These are phyloP conservation scores for Glebionis coronaria DNA, from an alignment of 129 eudicot genomes.

Conservation along the genomic window DNA sequence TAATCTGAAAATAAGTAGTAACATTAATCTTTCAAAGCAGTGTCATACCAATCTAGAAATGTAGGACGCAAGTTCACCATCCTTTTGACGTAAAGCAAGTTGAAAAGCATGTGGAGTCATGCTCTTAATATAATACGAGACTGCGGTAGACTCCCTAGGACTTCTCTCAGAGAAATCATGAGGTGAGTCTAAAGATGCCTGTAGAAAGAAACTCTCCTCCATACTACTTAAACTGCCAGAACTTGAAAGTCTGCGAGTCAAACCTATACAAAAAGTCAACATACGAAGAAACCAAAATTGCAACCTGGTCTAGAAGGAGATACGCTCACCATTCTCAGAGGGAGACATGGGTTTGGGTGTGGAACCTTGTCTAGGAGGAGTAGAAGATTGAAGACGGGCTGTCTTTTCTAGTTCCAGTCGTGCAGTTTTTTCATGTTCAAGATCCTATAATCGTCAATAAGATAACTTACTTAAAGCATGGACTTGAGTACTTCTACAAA, in stretches of 20 bases:
- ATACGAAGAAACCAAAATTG: conserved; percentile 1
- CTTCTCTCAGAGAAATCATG: conserved; percentile 53
- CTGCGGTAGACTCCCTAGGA: conserved; percentile 48
- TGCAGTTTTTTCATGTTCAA: conserved; percentile 79
- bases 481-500: neutral
- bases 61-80: conserved; percentile 92
- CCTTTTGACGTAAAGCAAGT: conserved; percentile 89
- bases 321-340: conserved; percentile 58
- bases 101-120: conserved; percentile 71
- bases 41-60: conserved; percentile 77
- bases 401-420: conserved; percentile 71
- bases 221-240: conserved; percentile 73
- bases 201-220: conserved; percentile 87
- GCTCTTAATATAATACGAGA: conserved; percentile 63
- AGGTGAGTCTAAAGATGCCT: conserved; percentile 69
- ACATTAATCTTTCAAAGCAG: neutral
- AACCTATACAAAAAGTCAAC: conserved; percentile 44
- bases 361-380: conserved; percentile 48
- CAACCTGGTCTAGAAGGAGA: neutral
- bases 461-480: conserved; percentile 6
- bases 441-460: conserved; percentile 47
- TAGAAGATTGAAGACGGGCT: conserved; percentile 44
- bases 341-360: conserved; percentile 42
- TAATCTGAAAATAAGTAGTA: too few relatives aligned
- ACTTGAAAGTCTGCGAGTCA: conserved; percentile 78